Conservation (phyloP, 805 yeast species). For the Kodamaea leandrae region DNA sequence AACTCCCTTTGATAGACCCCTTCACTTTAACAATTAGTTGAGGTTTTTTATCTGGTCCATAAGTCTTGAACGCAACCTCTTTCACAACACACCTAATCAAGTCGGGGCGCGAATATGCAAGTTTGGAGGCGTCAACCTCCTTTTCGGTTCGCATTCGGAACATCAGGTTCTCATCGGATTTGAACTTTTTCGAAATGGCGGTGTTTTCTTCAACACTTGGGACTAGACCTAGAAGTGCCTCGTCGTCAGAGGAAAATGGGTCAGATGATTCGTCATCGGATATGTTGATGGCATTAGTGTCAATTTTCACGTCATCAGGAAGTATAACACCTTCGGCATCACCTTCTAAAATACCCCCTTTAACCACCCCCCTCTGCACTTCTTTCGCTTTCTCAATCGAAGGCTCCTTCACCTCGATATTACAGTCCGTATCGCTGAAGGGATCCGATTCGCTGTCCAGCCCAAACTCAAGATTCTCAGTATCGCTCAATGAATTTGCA, state of each 20-base stretch:
- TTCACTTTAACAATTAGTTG: constrained; percentile 1
- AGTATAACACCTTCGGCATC: too few species aligned
- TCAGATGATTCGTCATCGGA: not conserved
- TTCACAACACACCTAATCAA: constrained; percentile 50
- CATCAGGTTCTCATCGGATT: not conserved
- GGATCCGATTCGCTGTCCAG: constrained; percentile 11
- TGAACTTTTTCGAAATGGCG: constrained; percentile 8
- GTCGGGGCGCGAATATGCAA: constrained; percentile 46
- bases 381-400: not conserved
- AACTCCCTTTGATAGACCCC: too few species aligned
- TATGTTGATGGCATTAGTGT: not conserved
- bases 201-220: constrained; percentile 8
- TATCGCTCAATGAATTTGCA: constrained; percentile 1
- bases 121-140: constrained; percentile 14
- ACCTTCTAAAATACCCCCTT: constrained; percentile 20
- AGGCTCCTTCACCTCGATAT: not conserved
- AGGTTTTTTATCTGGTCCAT: constrained; percentile 20
- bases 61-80: constrained; percentile 29
- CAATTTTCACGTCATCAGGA: too few species aligned
- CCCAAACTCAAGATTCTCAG: not conserved
- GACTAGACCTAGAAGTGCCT: not conserved
- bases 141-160: not conserved
- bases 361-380: not conserved
- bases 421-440: constrained; percentile 12
- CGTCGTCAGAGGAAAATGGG: constrained; percentile 5